Evolutionary conservation across 2,329 filamentous ascomycete species (phyloP).

Genomic region (Chrysosporium queenslandicum): DNA sequence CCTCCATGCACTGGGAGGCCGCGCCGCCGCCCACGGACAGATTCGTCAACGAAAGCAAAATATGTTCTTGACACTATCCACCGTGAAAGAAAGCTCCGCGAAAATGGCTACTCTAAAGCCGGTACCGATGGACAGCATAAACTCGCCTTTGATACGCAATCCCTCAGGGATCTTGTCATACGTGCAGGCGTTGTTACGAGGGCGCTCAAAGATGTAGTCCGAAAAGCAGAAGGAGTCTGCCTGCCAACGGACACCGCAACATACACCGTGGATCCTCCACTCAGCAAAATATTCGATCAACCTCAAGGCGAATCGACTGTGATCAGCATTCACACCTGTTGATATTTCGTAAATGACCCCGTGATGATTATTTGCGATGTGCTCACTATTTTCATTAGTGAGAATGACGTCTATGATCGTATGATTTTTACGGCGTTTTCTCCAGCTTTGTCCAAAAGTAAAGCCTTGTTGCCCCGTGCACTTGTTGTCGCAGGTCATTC

Average conservation of each 20-base stretch:
- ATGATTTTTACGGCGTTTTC: slow-evolving; percentile 11
- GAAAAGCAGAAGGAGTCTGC: slow-evolving; percentile 40
- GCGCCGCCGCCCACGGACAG: slow-evolving; percentile 15
- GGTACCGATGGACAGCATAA: slow-evolving; percentile 33
- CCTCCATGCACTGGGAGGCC: background rate
- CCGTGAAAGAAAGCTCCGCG: slow-evolving; percentile 7
- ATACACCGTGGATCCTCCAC: slow-evolving; percentile 34
- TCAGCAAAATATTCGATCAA: slow-evolving; percentile 41
- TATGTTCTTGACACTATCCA: slow-evolving; percentile 14
- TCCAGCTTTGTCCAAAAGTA: background rate
- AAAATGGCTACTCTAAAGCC: background rate
- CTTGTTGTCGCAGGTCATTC: background rate
- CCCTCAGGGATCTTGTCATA: slow-evolving; percentile 51
- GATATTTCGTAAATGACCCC: background rate
- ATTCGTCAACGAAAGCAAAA: slow-evolving; percentile 14
- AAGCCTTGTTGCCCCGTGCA: background rate
- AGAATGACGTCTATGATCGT: slow-evolving; percentile 15
- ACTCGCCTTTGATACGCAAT: slow-evolving; percentile 57
- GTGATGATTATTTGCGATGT: slow-evolving; percentile 4
- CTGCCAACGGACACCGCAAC: slow-evolving; percentile 20
- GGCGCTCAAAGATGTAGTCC: slow-evolving; percentile 41
- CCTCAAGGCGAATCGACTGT: slow-evolving; percentile 17
- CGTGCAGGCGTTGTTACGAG: slow-evolving; percentile 42
- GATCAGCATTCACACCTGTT: background rate
- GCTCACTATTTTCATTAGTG: slow-evolving; percentile 7